These are phyloP conservation scores for Apium graveolens DNA, from an alignment of 129 eudicot species.

Conservation along the genomic window DNA sequence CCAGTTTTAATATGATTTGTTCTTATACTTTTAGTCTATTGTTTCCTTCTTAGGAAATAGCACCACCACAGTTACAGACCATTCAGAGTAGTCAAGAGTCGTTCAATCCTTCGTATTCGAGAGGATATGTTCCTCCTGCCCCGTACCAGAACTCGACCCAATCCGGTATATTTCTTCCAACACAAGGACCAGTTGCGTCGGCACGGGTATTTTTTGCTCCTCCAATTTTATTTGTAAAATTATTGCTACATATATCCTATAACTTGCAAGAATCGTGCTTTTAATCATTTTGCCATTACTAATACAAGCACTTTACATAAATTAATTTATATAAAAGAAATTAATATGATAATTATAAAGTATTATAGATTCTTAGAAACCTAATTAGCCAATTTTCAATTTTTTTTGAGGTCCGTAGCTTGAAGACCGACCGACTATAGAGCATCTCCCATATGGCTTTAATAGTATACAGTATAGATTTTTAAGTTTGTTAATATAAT, in stretches of 20 bases:
- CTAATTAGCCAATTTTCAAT: not conserved
- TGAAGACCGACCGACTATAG: not conserved
- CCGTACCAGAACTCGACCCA: conserved; percentile 49
- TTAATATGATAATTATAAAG: not conserved
- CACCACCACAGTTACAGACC: conserved; percentile 23
- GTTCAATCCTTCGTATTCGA: conserved; percentile 30
- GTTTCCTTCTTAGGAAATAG: conserved; percentile 33
- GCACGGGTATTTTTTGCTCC: conserved; percentile 35
- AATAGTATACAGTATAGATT: not conserved
- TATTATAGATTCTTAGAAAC: not conserved
- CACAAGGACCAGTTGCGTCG: conserved; percentile 37
- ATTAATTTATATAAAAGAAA: not conserved
- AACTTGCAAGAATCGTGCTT: not conserved
- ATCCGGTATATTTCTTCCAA: conserved; percentile 63
- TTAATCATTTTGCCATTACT: not conserved
- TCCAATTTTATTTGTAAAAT: not conserved
- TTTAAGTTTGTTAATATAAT: not conserved
- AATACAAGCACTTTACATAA: not conserved
- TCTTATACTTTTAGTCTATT: not conserved
- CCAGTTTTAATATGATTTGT: not conserved
- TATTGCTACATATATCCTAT: not conserved
- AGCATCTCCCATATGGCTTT: not conserved
- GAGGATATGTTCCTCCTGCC: conserved; percentile 37
- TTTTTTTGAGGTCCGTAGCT: not conserved
- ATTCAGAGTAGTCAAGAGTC: conserved; percentile 47